Evolutionary conservation across 23 red algal genomes (phyloP).

Genomic region (Chondrus crispus): DNA sequence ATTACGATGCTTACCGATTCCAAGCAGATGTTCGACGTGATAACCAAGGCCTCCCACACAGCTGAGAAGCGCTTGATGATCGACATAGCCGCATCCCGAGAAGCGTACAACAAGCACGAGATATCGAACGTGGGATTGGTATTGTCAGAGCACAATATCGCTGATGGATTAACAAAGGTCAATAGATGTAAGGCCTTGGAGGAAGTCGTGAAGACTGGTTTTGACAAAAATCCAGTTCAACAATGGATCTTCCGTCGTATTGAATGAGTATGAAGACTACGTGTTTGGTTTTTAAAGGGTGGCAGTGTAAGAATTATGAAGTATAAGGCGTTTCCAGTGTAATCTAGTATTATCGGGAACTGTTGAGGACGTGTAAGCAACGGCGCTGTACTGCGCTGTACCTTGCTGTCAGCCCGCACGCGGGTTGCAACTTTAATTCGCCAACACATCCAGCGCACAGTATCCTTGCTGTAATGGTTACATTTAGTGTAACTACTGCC

Average conservation of each 20-base stretch:
- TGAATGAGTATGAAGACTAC: too few species aligned
- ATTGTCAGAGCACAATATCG: neutral
- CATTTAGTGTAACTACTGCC: too few species aligned
- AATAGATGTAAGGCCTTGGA: neutral
- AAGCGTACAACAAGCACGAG: neutral
- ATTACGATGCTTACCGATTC: neutral
- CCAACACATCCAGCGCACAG: too few species aligned
- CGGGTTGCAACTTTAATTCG: too few species aligned
- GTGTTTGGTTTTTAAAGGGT: too few species aligned
- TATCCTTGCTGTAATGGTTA: too few species aligned
- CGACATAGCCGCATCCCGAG: neutral
- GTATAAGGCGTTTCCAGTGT: too few species aligned
- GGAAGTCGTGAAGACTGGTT: neutral
- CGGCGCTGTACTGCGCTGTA: too few species aligned
- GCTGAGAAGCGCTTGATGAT: constrained; percentile 18
- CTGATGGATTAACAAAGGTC: constrained; percentile 22
- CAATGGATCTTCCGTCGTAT: neutral
- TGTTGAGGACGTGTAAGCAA: too few species aligned
- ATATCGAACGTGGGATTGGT: neutral
- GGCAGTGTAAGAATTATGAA: too few species aligned
- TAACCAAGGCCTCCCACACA: neutral
- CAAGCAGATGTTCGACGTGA: neutral
- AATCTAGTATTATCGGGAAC: too few species aligned
- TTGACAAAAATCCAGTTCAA: neutral
- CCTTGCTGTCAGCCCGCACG: too few species aligned